Evolutionary conservation across 2,329 filamentous ascomycete species (phyloP).

Genomic region (Microcyclospora tardicrescens): DNA sequence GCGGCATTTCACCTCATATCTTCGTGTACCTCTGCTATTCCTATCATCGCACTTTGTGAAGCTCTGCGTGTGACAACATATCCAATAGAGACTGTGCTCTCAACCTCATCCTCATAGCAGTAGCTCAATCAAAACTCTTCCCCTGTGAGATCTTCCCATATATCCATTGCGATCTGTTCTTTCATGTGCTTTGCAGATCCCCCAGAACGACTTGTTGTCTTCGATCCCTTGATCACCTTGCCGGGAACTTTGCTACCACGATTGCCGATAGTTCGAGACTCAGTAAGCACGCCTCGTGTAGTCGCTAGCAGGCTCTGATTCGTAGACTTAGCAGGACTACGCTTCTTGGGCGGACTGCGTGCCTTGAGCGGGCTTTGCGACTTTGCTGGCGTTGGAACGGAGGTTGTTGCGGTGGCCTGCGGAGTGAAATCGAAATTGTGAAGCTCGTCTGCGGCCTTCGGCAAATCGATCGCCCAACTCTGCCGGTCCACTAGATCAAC

Average conservation of each 20-base stretch:
- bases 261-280: constrained; percentile 7
- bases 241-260: background rate
- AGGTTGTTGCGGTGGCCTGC: constrained; percentile 9
- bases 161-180: constrained; percentile 17
- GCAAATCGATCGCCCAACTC: constrained; percentile 67
- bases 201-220: background rate
- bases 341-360: background rate
- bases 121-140: constrained; percentile 6
- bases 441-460: constrained; percentile 9
- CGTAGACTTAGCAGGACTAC: background rate
- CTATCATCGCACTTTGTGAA: too few species aligned
- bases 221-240: constrained; percentile 7
- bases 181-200: constrained; percentile 4
- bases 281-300: constrained; percentile 1
- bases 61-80: too few species aligned
- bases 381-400: background rate
- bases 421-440: constrained; percentile 16
- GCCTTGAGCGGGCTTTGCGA: background rate
- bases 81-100: too few species aligned
- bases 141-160: constrained; percentile 18
- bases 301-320: background rate
- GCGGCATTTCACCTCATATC: too few species aligned
- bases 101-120: background rate
- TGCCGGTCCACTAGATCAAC: constrained; percentile 63
- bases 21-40: too few species aligned